These are phyloP conservation scores for Clarireedia paspali DNA, from an alignment of 2,329 filamentous ascomycete species.

Conservation along the genomic window DNA sequence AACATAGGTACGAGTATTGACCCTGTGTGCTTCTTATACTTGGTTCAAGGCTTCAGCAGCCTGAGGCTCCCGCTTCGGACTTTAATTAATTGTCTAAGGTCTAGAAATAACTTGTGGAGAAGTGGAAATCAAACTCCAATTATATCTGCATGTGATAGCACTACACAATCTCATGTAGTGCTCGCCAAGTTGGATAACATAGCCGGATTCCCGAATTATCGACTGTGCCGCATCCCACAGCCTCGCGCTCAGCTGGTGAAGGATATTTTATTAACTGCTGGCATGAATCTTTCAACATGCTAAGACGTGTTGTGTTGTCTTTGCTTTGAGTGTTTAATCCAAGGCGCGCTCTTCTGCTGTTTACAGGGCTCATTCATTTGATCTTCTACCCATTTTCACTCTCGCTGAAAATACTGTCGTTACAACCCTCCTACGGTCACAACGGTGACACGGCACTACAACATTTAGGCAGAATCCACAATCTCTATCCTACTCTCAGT, in stretches of 20 bases:
- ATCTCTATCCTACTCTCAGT: neutral
- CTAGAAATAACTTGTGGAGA: no score
- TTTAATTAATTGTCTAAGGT: no score
- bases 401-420: neutral
- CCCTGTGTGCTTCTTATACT: no score
- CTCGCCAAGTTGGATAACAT: no score
- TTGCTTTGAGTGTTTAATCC: neutral
- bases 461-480: neutral
- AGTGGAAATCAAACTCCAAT: no score
- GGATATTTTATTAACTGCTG: neutral
- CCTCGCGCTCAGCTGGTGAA: neutral
- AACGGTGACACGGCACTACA: no score
- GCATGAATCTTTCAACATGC: neutral
- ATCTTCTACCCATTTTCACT: neutral
- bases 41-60: no score
- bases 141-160: no score
- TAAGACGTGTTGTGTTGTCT: no score
- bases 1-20: neutral
- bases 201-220: no score
- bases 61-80: no score
- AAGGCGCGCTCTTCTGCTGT: neutral
- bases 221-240: constrained; percentile 2
- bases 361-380: neutral
- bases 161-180: no score
- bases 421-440: neutral